Evolutionary conservation across 2,329 filamentous ascomycete genomes (phyloP), one percentile per base, ranked within the genome.

Genomic region (Rhinocladiella similis): DNA sequence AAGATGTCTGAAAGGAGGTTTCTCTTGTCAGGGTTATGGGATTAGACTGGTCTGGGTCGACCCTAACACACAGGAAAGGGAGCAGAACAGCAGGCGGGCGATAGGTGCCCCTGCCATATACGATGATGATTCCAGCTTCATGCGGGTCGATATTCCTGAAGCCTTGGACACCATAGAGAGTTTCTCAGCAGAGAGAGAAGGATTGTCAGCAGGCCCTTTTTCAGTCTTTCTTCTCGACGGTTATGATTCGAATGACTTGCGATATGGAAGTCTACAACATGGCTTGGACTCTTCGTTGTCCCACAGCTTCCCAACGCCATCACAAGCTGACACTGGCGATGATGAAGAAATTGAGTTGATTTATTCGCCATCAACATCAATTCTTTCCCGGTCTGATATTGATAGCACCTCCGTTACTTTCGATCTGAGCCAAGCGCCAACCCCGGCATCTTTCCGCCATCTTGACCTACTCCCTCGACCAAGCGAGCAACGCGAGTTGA

Each of bases 11-110:
- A 67, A 64, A 35, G 68, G 66, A 10, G 66, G 68, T 20, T 65
- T 68, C 46, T 57, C 61, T 47, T 69, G 66, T 48, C 65, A 67
- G 49, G 67, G 68, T 25, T 69, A 69, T 53, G 59, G 59, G 29
- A 59, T 62, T 27, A 59, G 53, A 47, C 50, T 62, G 9, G 59
- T 62, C n/a, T 62, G 59, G 59, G 35, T 58, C 22, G 56, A 62
- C 42, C 50, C 53, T 18, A 36, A 59, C 47, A 59, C 53, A 38
- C 56, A 59, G 45, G 56, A 57, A 48, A 50, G 59, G 33, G 59
- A 59, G 51, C 59, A 62, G 41, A 62, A 62, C 35, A 62, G 59
- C 48, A 27, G 59, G 36, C 53, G 59, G 5, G 59, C 45, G 14
- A 59, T 62, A 47, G 59, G 56, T 22, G 27, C 42, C 6, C 59